Evolutionary conservation across 371 early-diverging fungal genomes (phyloP).

Genomic region (Syncephalis plumigaleata): DNA sequence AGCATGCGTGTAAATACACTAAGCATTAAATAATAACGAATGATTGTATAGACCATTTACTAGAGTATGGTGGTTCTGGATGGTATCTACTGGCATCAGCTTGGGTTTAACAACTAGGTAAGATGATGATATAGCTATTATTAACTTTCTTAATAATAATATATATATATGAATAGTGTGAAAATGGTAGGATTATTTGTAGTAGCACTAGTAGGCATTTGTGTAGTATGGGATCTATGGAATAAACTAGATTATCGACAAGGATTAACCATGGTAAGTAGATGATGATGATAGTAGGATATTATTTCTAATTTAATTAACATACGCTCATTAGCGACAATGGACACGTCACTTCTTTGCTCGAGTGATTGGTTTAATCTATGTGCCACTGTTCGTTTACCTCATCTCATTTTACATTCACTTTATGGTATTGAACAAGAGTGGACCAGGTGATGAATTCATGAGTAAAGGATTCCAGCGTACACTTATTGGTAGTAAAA

Average conservation of each 20-base stretch:
- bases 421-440: slow-evolving; percentile 43
- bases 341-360: slow-evolving; percentile 41
- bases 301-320: not conserved
- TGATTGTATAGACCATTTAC: slow-evolving; percentile 28
- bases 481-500: slow-evolving; percentile 26
- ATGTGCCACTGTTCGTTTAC: slow-evolving; percentile 72
- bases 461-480: slow-evolving; percentile 82
- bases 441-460: slow-evolving; percentile 85
- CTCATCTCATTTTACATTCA: slow-evolving; percentile 72
- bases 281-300: not conserved
- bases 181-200: slow-evolving; percentile 92
- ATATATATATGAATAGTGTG: no score
- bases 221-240: slow-evolving; percentile 85
- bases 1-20: not conserved
- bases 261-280: slow-evolving; percentile 44
- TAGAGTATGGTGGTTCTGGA: slow-evolving; percentile 56
- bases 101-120: slow-evolving; percentile 52
- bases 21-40: not conserved
- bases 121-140: no score
- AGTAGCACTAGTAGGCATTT: slow-evolving; percentile 65
- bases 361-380: slow-evolving; percentile 55
- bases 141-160: no score
- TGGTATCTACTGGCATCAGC: slow-evolving; percentile 43
- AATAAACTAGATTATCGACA: slow-evolving; percentile 65
- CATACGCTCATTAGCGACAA: slow-evolving; percentile 20